Conservation (phyloP, 2,329 filamentous ascomycete species). For the Trichoderma gracile region DNA sequence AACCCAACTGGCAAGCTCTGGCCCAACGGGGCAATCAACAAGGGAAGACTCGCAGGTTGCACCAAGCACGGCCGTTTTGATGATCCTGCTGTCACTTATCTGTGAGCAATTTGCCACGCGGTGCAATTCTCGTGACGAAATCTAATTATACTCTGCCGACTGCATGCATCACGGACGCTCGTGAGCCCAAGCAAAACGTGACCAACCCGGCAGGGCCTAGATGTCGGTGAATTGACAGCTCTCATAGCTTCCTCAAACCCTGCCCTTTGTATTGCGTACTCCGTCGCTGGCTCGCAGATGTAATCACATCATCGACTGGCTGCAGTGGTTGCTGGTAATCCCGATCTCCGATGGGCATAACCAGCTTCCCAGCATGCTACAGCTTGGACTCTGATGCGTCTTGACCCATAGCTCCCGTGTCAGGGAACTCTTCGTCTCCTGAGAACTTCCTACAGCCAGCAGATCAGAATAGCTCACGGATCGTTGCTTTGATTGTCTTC, state of each 20-base stretch:
- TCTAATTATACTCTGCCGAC: slow-evolving; percentile 19
- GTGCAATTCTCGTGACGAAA: slow-evolving; percentile 3
- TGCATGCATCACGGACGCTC: background rate
- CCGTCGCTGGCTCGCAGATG: background rate
- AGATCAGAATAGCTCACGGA: slow-evolving; percentile 5
- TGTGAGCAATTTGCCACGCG: background rate
- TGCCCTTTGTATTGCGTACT: background rate
- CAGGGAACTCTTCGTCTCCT: slow-evolving; percentile 58
- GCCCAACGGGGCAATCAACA: slow-evolving; percentile 1
- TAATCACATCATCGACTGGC: background rate
- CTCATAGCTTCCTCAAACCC: background rate
- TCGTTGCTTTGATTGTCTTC: no score
- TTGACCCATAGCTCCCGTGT: slow-evolving; percentile 41
- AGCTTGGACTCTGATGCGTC: slow-evolving; percentile 37
- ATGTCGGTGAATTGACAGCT: background rate
- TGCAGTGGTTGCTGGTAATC: background rate
- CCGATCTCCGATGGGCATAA: background rate
- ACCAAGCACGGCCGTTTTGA: slow-evolving; percentile 4
- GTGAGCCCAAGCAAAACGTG: background rate
- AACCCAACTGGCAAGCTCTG: background rate
- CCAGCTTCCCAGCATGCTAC: slow-evolving; percentile 31
- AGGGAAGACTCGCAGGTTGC: background rate
- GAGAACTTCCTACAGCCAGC: slow-evolving; percentile 54
- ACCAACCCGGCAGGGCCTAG: background rate
- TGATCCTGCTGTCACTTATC: background rate